phyloP scores from a whole-genome alignment of 352 stramenopile species.

The Globisporangium echinulatum region DNA sequence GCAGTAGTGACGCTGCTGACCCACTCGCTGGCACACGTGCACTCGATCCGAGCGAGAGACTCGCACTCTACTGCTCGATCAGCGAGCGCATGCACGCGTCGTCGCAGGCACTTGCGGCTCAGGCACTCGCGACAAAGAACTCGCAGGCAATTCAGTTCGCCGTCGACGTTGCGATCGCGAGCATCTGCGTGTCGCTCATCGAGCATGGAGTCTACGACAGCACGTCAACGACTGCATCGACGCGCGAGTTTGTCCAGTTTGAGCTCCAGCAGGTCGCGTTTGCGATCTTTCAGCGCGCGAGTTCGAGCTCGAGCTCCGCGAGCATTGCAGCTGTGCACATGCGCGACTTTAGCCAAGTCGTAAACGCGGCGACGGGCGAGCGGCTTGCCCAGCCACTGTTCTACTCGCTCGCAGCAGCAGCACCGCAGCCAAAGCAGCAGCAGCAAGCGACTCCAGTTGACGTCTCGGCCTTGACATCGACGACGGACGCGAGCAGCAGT shows the following conservation, averaged over 20 bases:
- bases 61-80: conserved; percentile 46
- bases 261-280: conserved; percentile 63
- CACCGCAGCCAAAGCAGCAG: neutral
- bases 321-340: conserved; percentile 61
- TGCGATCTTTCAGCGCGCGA: conserved; percentile 51
- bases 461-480: neutral
- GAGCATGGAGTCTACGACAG: conserved; percentile 13
- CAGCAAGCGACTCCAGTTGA: neutral
- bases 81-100: conserved; percentile 61
- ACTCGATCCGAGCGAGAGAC: conserved; percentile 38
- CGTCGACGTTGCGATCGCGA: conserved; percentile 56
- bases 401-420: conserved; percentile 18
- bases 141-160: conserved; percentile 61
- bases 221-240: conserved; percentile 6
- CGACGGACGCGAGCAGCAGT: neutral
- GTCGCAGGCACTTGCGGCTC: conserved; percentile 31
- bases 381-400: conserved; percentile 30
- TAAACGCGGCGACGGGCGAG: neutral
- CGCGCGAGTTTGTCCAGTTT: conserved; percentile 62
- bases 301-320: conserved; percentile 38
- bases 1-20: conserved; percentile 2
- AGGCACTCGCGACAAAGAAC: conserved; percentile 35
- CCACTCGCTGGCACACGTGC: conserved; percentile 11
- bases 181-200: conserved; percentile 36
- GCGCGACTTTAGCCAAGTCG: conserved; percentile 53